Percentiles rank a stretch among this genome's conserved stretches.
Conservation (phyloP, 805 yeast genomes). For the Monosporozyma solicola region DNA sequence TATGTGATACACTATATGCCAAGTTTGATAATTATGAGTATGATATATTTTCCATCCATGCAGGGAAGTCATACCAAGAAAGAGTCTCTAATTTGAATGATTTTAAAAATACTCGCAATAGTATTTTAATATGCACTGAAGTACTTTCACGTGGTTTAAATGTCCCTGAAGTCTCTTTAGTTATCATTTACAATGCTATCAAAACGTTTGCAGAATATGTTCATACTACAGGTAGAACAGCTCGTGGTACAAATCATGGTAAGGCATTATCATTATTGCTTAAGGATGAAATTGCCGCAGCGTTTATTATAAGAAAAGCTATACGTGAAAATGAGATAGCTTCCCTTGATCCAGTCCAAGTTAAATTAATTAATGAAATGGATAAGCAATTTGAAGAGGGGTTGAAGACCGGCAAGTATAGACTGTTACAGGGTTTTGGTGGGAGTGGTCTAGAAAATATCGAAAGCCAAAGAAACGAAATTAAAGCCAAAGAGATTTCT, state of each 20-base stretch:
- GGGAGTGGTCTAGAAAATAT: slow-evolving; percentile 84
- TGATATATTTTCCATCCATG: slow-evolving; percentile 68
- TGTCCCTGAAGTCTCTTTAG: slow-evolving; percentile 76
- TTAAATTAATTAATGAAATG: slow-evolving; percentile 34
- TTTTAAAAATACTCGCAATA: slow-evolving; percentile 52
- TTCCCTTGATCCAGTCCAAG: slow-evolving; percentile 33
- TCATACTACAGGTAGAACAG: slow-evolving; percentile 93
- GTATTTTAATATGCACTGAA: slow-evolving; percentile 78
- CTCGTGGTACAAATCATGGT: slow-evolving; percentile 80
- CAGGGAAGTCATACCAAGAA: slow-evolving; percentile 84
- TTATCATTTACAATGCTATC: slow-evolving; percentile 75
- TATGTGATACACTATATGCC: slow-evolving; percentile 63
- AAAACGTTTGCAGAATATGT: slow-evolving; percentile 91
- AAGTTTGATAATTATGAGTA: slow-evolving; percentile 40
- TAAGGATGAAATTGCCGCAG: slow-evolving; percentile 54
- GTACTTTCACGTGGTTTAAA: slow-evolving; percentile 93
- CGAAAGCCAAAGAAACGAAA: slow-evolving; percentile 38
- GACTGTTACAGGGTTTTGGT: slow-evolving; percentile 72
- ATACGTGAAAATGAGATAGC: slow-evolving; percentile 43
- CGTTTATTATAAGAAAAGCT: slow-evolving; percentile 43
- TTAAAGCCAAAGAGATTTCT: slow-evolving; percentile 7
- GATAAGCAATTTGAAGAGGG: slow-evolving; percentile 50
- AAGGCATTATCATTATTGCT: slow-evolving; percentile 65
- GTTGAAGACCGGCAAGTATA: slow-evolving; percentile 57
- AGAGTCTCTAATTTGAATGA: slow-evolving; percentile 64